These are phyloP conservation scores for Prillingera fragicola DNA, from an alignment of 1,284 basidiomycete species.

Conservation along the genomic window DNA sequence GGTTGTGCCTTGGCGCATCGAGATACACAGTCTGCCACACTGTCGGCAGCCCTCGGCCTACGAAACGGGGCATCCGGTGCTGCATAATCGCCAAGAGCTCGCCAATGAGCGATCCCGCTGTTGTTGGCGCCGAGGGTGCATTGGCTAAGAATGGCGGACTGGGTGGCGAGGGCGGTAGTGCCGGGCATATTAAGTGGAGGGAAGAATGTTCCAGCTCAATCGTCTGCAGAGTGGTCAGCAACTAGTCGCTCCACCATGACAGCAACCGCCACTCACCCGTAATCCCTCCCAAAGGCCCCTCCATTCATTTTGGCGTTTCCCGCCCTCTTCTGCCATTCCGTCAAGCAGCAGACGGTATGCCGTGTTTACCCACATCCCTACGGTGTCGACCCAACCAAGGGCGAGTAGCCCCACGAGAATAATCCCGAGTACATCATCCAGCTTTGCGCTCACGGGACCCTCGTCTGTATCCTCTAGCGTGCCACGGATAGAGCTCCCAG, in stretches of 20 bases:
- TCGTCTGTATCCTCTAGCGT: slow-evolving; percentile 2
- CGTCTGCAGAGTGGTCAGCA: slow-evolving; percentile 15
- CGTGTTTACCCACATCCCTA: slow-evolving; percentile 22
- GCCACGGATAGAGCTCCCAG: slow-evolving; percentile 11
- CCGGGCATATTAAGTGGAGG: slow-evolving; percentile 19
- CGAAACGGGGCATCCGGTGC: slow-evolving; percentile 19
- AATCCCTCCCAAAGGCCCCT: slow-evolving; percentile 22
- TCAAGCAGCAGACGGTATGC: slow-evolving; percentile 20
- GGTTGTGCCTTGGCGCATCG: background rate
- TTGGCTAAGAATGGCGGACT: slow-evolving; percentile 14
- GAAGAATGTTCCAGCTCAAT: slow-evolving; percentile 24
- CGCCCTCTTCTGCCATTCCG: slow-evolving; percentile 19
- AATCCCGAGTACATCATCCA: slow-evolving; percentile 22
- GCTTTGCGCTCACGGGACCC: slow-evolving; percentile 12
- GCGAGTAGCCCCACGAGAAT: slow-evolving; percentile 19
- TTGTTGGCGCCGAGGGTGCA: background rate
- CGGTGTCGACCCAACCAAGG: slow-evolving; percentile 23
- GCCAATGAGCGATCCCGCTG: slow-evolving; percentile 14
- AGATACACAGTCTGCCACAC: slow-evolving; percentile 20
- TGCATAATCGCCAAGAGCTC: slow-evolving; percentile 24
- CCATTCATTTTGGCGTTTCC: slow-evolving; percentile 14
- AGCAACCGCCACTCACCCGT: slow-evolving; percentile 11
- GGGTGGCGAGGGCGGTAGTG: slow-evolving; percentile 13
- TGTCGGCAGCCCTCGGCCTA: slow-evolving; percentile 20
- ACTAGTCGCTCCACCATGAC: background rate